Conservation (phyloP, 1,139 yeast species). For the Scheffersomyces quercinus region DNA sequence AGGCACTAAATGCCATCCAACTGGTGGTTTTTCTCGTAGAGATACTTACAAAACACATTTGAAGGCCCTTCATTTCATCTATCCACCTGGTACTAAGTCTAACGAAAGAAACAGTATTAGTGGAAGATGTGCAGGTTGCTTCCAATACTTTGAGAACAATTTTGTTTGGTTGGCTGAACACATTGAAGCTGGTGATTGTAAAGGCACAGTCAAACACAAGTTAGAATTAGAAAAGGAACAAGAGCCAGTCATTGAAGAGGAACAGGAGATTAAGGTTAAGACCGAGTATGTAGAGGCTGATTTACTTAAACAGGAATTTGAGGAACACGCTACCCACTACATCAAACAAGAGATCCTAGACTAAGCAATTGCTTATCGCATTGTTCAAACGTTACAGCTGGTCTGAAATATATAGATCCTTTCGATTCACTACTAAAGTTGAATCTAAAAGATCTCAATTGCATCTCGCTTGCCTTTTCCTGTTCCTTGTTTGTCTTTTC, state of each 20-base stretch:
- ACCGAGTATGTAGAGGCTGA: background rate
- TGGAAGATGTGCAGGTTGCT: slow-evolving; percentile 62
- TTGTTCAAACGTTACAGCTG: background rate
- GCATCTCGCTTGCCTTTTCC: too few species aligned
- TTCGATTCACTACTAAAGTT: too few species aligned
- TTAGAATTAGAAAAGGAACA: background rate
- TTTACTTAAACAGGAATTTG: slow-evolving; percentile 1
- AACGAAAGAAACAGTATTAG: slow-evolving; percentile 42
- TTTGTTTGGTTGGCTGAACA: slow-evolving; percentile 52
- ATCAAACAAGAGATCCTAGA: background rate
- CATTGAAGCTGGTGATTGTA: slow-evolving; percentile 48
- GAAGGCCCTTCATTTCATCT: slow-evolving; percentile 57
- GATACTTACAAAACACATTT: slow-evolving; percentile 61
- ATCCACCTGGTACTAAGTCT: slow-evolving; percentile 59
- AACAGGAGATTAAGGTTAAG: slow-evolving; percentile 1
- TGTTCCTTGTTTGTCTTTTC: too few species aligned
- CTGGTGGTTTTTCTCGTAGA: slow-evolving; percentile 59
- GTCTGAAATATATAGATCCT: background rate
- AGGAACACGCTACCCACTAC: background rate
- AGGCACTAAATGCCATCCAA: slow-evolving; percentile 57
- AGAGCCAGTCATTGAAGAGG: slow-evolving; percentile 1
- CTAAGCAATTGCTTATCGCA: background rate
- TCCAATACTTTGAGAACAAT: slow-evolving; percentile 48
- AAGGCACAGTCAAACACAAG: slow-evolving; percentile 32
- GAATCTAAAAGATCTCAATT: too few species aligned